Conservation (phyloP, 129 eudicot genomes). For the Heracleum sosnowskyi region DNA sequence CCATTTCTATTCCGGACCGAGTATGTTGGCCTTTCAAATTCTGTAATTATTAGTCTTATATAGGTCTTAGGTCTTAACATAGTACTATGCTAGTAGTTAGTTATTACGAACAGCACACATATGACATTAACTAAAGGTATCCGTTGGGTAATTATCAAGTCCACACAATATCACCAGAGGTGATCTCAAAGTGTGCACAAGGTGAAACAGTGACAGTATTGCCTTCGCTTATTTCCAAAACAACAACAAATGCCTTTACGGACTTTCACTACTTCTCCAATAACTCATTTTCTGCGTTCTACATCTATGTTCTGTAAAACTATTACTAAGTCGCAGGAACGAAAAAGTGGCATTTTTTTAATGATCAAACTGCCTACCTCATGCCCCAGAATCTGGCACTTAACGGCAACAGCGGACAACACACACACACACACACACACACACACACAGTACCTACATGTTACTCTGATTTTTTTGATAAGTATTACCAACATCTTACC, state of each 20-base stretch:
- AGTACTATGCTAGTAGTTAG: too few species aligned
- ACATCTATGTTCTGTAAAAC: not conserved
- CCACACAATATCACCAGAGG: too few species aligned
- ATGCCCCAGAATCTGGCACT: not conserved
- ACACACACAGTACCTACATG: not conserved
- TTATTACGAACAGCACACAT: not conserved
- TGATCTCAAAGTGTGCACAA: too few species aligned
- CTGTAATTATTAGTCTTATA: not conserved
- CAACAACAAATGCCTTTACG: not conserved
- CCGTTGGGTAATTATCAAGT: too few species aligned
- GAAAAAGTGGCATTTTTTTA: not conserved
- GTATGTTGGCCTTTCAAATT: not conserved
- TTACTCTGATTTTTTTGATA: too few species aligned
- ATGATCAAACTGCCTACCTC: not conserved
- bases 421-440: not conserved
- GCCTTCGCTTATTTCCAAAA: too few species aligned
- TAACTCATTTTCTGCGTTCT: not conserved
- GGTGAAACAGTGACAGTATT: too few species aligned
- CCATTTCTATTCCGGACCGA: not conserved
- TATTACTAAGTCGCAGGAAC: not conserved
- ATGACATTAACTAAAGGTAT: too few species aligned
- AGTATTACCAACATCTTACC: not conserved
- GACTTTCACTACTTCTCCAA: not conserved
- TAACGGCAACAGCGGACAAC: not conserved
- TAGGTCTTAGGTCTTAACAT: not conserved